A percentile compares a stretch with the other conserved stretches of the same genome.
Evolutionary conservation across 495 filamentous ascomycete genomes (phyloP).

Genomic region (Talaromyces nanjingensis): DNA sequence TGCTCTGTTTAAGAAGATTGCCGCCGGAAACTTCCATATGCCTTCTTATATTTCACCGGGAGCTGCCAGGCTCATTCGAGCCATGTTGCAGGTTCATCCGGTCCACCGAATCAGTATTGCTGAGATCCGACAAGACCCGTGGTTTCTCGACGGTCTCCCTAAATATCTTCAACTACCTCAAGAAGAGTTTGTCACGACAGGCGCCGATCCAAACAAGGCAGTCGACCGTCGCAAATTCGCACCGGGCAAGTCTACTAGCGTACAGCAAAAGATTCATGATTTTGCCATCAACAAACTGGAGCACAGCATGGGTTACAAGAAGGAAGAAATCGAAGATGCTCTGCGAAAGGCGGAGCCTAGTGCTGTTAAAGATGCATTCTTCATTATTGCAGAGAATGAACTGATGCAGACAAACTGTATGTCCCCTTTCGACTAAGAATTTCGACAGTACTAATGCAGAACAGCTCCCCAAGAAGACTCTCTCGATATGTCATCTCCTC

Average conservation of each 20-base stretch:
- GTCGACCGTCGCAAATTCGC: constrained; percentile 75
- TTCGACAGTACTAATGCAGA: constrained; percentile 12
- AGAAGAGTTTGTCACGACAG: constrained; percentile 87
- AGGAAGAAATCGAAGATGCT: constrained; percentile 91
- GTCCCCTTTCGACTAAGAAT: constrained; percentile 11
- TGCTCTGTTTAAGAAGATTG: constrained; percentile 78
- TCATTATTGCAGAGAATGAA: constrained; percentile 96
- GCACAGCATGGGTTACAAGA: constrained; percentile 94
- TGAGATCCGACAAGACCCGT: constrained; percentile 89
- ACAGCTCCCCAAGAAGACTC: constrained; percentile 38
- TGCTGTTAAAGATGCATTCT: constrained; percentile 97
- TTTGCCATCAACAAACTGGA: constrained; percentile 90
- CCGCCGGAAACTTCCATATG: constrained; percentile 81
- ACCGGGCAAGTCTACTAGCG: constrained; percentile 64
- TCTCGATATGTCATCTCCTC: constrained; percentile 21
- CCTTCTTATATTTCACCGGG: constrained; percentile 82
- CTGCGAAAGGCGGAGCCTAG: constrained; percentile 86
- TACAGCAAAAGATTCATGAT: constrained; percentile 84
- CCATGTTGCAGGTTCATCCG: constrained; percentile 92
- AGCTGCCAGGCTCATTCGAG: constrained; percentile 76
- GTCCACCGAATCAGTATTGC: constrained; percentile 87
- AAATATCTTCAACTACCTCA: constrained; percentile 81
- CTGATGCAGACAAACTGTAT: constrained; percentile 91
- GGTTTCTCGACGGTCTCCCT: constrained; percentile 84
- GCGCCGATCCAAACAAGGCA: constrained; percentile 83